Evolutionary conservation across 2,329 filamentous ascomycete species (phyloP), one percentile per base, ranked within the genome.

Genomic region (Amesomyces nigricolor): DNA sequence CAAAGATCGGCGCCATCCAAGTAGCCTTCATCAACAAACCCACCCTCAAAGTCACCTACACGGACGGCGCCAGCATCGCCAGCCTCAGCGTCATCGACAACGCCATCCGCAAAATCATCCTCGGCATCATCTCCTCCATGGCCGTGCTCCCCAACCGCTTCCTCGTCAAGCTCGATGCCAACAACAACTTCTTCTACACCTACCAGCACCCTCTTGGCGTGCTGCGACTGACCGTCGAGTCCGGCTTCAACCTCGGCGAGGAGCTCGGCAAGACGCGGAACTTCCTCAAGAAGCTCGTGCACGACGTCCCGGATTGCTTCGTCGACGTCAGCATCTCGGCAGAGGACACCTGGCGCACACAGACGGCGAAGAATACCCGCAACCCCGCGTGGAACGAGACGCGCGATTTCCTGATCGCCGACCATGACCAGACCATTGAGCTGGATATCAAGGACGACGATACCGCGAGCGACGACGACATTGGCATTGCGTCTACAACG

Each of bases 11-110:
- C 3, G 75, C 75, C 13, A 71, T 71, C 0, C 75, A 78, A 63
- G 67, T 78, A 0, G 66, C 75, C 19, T 78, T 78, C 63, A 74
- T 78, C 66, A 78, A 78, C 64, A 72, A 72, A 1, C 75, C 75
- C 0, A 62, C 63, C 29, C 69, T 78, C 30, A 69, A 73, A 47
- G 70, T 78, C 16, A 71, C 75, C 62, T 78, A 76, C 58, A 77
- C 75, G 38, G 69, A 76, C 61, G 74, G 73, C 5, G 74, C 73
- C 37, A 70, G 73, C 56, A 67, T 77, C 43, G 74, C 73, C 50
- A 73, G 76, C 62, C 66, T 68, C 45, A 67, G 62, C n/a, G 49
- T 74, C 6, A 67, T 77, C 26, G 67, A 74, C 52, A 71, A 70
- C 8, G 65, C 70, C 4, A 69, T 78, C n/a, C 73, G 73, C 46